A percentile compares a stretch with the other conserved stretches of the same genome.
phyloP scores from a whole-genome alignment of 2,329 filamentous ascomycete species.

The Colletotrichum eleusines region DNA sequence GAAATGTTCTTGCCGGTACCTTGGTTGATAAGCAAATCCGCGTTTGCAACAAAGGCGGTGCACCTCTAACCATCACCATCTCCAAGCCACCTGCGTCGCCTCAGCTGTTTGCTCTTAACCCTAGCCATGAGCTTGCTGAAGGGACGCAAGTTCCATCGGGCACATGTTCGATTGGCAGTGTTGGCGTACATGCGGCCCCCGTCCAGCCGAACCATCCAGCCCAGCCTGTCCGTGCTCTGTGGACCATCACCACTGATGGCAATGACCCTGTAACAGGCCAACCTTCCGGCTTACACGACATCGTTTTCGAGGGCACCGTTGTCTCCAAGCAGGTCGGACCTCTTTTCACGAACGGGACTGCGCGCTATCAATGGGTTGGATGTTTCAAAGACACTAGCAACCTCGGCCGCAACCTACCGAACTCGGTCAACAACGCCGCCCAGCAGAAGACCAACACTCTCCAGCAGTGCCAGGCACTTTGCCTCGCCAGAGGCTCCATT shows the following conservation, averaged over 20 bases:
- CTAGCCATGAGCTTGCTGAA: slow-evolving; percentile 50
- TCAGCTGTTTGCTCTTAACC: slow-evolving; percentile 51
- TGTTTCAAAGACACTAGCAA: slow-evolving; percentile 53
- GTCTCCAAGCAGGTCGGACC: slow-evolving; percentile 52
- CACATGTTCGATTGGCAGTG: slow-evolving; percentile 48
- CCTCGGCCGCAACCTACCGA: slow-evolving; percentile 50
- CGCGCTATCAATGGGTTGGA: slow-evolving; percentile 52
- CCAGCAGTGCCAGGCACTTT: slow-evolving; percentile 50
- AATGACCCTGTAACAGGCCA: slow-evolving; percentile 44
- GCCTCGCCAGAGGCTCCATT: slow-evolving; percentile 47
- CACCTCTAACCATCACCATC: slow-evolving; percentile 52
- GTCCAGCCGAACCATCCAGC: slow-evolving; percentile 48
- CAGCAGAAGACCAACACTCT: slow-evolving; percentile 48
- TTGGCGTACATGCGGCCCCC: slow-evolving; percentile 49
- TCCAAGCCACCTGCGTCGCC: slow-evolving; percentile 51
- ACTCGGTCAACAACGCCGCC: slow-evolving; percentile 45
- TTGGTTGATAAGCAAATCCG: slow-evolving; percentile 49
- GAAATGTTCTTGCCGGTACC: slow-evolving; percentile 49
- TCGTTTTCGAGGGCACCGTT: slow-evolving; percentile 50
- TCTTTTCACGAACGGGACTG: slow-evolving; percentile 48
- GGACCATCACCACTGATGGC: slow-evolving; percentile 58
- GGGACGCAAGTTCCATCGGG: slow-evolving; percentile 50
- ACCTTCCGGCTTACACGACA: slow-evolving; percentile 53
- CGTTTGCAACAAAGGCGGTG: slow-evolving; percentile 54
- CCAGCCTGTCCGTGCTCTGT: slow-evolving; percentile 48